phyloP scores from a whole-genome alignment of 257 asterid genomes.

The Nicotiana obtusifolia region DNA sequence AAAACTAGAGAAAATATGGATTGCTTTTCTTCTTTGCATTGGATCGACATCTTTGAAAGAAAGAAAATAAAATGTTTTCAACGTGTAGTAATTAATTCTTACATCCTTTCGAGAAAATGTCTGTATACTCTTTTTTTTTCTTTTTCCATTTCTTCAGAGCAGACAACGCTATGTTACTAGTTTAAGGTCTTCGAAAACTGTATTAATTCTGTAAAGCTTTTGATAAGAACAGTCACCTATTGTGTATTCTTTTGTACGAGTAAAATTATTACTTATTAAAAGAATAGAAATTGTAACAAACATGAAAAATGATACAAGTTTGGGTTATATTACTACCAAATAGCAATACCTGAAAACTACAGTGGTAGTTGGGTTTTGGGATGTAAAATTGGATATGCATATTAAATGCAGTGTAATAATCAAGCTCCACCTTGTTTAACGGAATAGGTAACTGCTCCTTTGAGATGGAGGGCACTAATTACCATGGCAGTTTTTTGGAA shows the following conservation, averaged over 20 bases:
- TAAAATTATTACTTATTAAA: neutral
- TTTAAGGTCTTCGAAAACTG: neutral
- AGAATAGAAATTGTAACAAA: neutral
- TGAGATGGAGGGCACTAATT: neutral
- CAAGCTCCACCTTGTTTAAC: neutral
- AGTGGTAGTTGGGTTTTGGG: neutral
- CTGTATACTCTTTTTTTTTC: neutral
- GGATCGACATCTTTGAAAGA: neutral
- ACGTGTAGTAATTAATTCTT: neutral
- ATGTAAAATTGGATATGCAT: neutral
- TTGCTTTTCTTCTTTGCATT: neutral
- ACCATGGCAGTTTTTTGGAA: neutral
- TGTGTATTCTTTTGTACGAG: neutral
- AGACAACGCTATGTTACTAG: conserved; percentile 1
- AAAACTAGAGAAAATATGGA: neutral
- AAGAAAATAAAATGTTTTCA: neutral
- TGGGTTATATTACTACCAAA: neutral
- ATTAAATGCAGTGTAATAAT: neutral
- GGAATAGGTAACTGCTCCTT: neutral
- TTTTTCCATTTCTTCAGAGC: neutral
- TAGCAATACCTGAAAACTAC: neutral
- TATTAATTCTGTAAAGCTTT: neutral
- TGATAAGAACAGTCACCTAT: neutral
- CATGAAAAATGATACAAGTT: conserved; percentile 3
- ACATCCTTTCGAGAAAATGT: neutral